Percentiles rank a stretch among this genome's conserved stretches.
These are phyloP conservation scores for Lipomyces yamadae DNA, from an alignment of 805 yeast genomes.

Conservation along the genomic window DNA sequence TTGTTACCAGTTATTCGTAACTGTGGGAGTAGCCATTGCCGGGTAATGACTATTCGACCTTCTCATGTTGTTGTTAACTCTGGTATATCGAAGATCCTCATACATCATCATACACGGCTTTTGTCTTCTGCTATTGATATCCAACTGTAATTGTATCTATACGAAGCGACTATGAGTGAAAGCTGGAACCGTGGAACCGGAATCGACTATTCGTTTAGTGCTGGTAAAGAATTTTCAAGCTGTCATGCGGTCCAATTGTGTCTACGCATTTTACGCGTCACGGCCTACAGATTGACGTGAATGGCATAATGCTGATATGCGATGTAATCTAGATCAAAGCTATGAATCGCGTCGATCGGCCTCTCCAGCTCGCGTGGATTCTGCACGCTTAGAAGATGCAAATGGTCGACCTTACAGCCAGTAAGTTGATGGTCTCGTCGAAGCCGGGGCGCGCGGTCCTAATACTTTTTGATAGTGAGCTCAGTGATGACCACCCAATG, in stretches of 20 bases:
- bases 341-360: slow-evolving; percentile 12
- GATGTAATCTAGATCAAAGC: not conserved
- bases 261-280: not conserved
- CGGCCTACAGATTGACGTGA: not conserved
- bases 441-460: not conserved
- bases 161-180: not conserved
- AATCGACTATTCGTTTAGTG: not conserved
- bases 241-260: not conserved
- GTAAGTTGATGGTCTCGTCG: not conserved
- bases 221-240: not conserved
- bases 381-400: slow-evolving; percentile 9
- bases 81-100: not conserved
- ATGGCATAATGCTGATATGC: not conserved
- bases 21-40: not conserved
- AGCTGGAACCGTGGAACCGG: not conserved
- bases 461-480: not conserved
- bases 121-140: not conserved
- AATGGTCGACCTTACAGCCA: not conserved
- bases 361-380: slow-evolving; percentile 11
- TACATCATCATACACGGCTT: not conserved
- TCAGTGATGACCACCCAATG: not conserved
- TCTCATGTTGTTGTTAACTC: not conserved
- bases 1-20: too few species aligned
- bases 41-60: not conserved
- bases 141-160: not conserved